phyloP scores from a whole-genome alignment of 345 rosid genomes.

The Turnera subulata region DNA sequence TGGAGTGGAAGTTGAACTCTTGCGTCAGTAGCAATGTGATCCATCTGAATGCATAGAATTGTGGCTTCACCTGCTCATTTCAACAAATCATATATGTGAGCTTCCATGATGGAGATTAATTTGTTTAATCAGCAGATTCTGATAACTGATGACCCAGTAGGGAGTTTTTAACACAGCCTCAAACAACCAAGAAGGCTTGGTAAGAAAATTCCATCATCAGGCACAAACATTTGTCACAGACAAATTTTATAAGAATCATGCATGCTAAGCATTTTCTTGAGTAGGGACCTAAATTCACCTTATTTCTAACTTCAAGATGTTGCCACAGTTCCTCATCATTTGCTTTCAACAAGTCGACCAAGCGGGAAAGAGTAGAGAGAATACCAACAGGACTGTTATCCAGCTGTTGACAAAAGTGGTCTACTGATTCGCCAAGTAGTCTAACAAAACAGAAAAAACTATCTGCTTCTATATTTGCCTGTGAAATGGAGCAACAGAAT shows the following conservation, averaged over 20 bases:
- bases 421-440: conserved; percentile 61
- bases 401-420: conserved; percentile 65
- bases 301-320: conserved; percentile 54
- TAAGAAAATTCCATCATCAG: no score
- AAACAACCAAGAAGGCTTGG: not conserved
- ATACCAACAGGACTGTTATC: conserved; percentile 70
- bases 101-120: not conserved
- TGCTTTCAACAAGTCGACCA: conserved; percentile 50
- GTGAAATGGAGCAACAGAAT: conserved; percentile 7
- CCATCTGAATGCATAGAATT: conserved; percentile 70
- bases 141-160: not conserved
- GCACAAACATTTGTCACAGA: not conserved
- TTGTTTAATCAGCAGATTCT: not conserved
- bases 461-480: conserved; percentile 68
- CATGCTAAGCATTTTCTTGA: no score
- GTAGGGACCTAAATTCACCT: conserved; percentile 33
- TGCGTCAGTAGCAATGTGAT: conserved; percentile 68
- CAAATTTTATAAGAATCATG: conserved; percentile 5
- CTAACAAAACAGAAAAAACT: conserved; percentile 61
- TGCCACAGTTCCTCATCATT: conserved; percentile 68
- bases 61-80: conserved; percentile 57
- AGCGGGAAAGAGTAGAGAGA: conserved; percentile 55
- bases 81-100: conserved; percentile 1
- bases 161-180: not conserved
- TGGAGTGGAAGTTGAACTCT: conserved; percentile 57